These are phyloP conservation scores for Neurospora africana DNA, from an alignment of 495 filamentous ascomycete genomes.

Conservation along the genomic window DNA sequence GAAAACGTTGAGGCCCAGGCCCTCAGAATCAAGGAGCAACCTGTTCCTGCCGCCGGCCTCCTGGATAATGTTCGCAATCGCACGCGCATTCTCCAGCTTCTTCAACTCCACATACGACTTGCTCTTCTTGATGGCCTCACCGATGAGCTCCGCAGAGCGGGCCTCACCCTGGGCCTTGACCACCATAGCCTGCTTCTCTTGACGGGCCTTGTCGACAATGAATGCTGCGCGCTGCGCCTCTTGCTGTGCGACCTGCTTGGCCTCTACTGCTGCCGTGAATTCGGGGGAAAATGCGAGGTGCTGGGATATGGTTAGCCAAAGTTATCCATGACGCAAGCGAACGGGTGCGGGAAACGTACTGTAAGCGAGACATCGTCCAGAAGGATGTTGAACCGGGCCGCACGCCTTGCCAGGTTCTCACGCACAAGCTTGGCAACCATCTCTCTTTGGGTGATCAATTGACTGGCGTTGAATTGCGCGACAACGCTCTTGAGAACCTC, in stretches of 20 bases:
- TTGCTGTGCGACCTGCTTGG: constrained; percentile 98
- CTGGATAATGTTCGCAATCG: constrained; percentile 74
- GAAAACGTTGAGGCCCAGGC: constrained; percentile 82
- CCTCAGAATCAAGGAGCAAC: constrained; percentile 81
- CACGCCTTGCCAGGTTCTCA: constrained; percentile 82
- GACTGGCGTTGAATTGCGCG: constrained; percentile 96
- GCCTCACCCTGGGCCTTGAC: constrained; percentile 98
- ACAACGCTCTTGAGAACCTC: constrained; percentile 98
- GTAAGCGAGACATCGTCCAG: constrained; percentile 96
- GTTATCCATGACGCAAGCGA: background rate
- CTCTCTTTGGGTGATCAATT: constrained; percentile 97
- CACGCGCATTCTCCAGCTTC: constrained; percentile 90
- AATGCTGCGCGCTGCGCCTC: constrained; percentile 96
- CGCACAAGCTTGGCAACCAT: constrained; percentile 84
- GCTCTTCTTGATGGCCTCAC: constrained; percentile 98
- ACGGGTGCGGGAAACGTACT: constrained; percentile 40
- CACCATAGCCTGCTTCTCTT: constrained; percentile 98
- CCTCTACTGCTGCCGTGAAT: constrained; percentile 97
- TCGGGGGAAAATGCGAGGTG: constrained; percentile 98
- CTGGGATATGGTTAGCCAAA: constrained; percentile 35
- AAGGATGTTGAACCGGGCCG: constrained; percentile 92
- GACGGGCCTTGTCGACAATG: constrained; percentile 95
- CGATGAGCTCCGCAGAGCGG: constrained; percentile 92
- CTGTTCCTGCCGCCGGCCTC: constrained; percentile 85
- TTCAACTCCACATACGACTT: constrained; percentile 92